Percentiles rank a stretch among this genome's conserved stretches.
These are phyloP conservation scores for Barnettozyma vustinii DNA, from an alignment of 805 yeast genomes.

Conservation along the genomic window DNA sequence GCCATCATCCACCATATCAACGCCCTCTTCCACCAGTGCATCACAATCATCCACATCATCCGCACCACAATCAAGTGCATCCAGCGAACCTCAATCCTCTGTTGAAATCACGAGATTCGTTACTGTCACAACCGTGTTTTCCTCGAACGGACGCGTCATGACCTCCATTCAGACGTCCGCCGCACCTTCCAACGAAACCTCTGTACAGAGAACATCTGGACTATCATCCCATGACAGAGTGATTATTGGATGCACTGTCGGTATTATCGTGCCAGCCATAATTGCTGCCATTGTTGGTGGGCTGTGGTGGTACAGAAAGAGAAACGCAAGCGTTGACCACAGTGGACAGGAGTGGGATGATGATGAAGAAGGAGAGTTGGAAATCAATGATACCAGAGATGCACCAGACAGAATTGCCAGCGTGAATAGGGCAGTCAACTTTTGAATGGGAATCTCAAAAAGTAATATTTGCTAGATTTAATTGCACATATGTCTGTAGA, in stretches of 20 bases:
- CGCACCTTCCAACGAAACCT: slow-evolving; percentile 14
- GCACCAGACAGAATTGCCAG: slow-evolving; percentile 1
- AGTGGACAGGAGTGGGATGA: slow-evolving; percentile 9
- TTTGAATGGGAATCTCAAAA: neutral
- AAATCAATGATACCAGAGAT: neutral
- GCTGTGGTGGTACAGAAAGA: slow-evolving; percentile 4
- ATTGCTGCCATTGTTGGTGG: neutral
- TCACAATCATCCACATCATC: slow-evolving; percentile 12
- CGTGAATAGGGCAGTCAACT: slow-evolving; percentile 3
- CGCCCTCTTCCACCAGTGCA: neutral
- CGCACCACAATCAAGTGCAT: slow-evolving; percentile 5
- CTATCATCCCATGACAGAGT: slow-evolving; percentile 45
- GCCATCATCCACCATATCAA: slow-evolving; percentile 4
- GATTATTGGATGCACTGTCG: slow-evolving; percentile 3
- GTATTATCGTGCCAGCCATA: slow-evolving; percentile 2
- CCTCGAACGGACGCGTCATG: slow-evolving; percentile 27
- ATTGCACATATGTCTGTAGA: neutral
- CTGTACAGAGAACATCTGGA: slow-evolving; percentile 26
- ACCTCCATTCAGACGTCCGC: slow-evolving; percentile 26
- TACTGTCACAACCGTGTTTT: slow-evolving; percentile 29
- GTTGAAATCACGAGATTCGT: slow-evolving; percentile 15
- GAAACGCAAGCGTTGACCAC: slow-evolving; percentile 3
- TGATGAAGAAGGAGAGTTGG: slow-evolving; percentile 2
- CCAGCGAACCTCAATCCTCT: slow-evolving; percentile 10
- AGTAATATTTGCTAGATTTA: neutral